Evolutionary conservation across 352 stramenopile genomes (phyloP), one percentile per base, ranked within the genome.

Genomic region (Globisporangium radiosum): DNA sequence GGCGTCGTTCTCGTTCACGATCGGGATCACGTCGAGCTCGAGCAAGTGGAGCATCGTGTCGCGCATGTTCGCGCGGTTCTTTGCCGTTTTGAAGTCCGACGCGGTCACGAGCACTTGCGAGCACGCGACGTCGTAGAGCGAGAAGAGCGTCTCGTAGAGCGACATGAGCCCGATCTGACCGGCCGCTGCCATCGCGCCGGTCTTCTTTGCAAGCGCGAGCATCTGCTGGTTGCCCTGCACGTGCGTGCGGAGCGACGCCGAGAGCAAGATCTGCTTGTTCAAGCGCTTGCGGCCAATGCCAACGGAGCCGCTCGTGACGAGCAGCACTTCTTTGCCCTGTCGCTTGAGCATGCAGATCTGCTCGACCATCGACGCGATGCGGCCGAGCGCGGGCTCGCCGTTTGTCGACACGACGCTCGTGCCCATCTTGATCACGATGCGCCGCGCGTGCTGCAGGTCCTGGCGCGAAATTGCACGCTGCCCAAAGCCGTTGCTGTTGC

Each of bases 1-100:
- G 0, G 96, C 94, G 83, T 99, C 97, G 72, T 99, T 99, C 67
- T 99, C 96, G 72, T 99, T 99, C 43, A 99, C 89, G 67, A 99
- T 98, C 7, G 97, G 97, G 25, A 99, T 94, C 54, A 98, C 96
- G 39, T 97, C 96, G n/a, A 99, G 72, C 60, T 89, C 81, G 15
- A 99, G 75, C 45, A 99, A 74, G 42, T 92, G 90, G 44, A 93
- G 72, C 68, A 96, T 85, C n/a, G 89, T 96, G 64, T 95, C 82
- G 62, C 79, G 81, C 78, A 89, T 90, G 53, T 90, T 94, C 17
- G 81, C 80, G 47, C 85, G 82, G 59, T 91, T 89, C 57, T 92
- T 82, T 33, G 74, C 79, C 37, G 85, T 92, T 66, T 92, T 91
- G 51, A 94, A 94, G 68, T 94, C 85, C 19, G 68, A 77, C 14